A percentile compares a stretch with the other conserved stretches of the same genome.
phyloP scores from a whole-genome alignment of 371 early-diverging fungal species.

The Apophysomyces ossiformis region DNA sequence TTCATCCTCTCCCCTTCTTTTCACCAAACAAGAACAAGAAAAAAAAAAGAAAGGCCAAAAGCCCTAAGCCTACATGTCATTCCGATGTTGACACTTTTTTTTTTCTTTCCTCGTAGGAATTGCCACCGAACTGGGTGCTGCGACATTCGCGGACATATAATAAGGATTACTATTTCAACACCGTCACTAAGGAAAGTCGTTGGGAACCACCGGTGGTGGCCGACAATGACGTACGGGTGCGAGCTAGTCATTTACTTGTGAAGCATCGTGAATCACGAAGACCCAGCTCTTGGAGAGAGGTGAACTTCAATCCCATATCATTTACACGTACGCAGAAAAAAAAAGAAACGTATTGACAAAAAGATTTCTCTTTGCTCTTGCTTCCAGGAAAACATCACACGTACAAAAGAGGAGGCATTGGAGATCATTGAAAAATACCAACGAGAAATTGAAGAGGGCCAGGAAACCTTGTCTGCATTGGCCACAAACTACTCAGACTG shows the following conservation, averaged over 20 bases:
- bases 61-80: too few relatives aligned
- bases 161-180: conserved; percentile 89
- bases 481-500: conserved; percentile 88
- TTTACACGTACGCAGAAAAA: too few relatives aligned
- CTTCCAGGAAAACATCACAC: conserved; percentile 74
- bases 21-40: too few relatives aligned
- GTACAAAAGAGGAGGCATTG: conserved; percentile 87
- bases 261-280: conserved; percentile 88
- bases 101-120: conserved; percentile 29
- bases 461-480: conserved; percentile 63
- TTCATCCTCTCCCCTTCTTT: too few relatives aligned
- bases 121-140: conserved; percentile 77
- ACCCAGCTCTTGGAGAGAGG: conserved; percentile 92
- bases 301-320: conserved; percentile 23
- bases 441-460: conserved; percentile 63
- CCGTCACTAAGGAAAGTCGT: conserved; percentile 74
- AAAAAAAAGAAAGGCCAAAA: too few relatives aligned
- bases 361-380: conserved; percentile 5
- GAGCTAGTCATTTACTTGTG: conserved; percentile 91
- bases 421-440: conserved; percentile 65
- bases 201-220: conserved; percentile 78
- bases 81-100: too few relatives aligned
- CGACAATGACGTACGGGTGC: conserved; percentile 57
- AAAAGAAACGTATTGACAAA: background rate
- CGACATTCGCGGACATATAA: conserved; percentile 73